Evolutionary conservation across 139 green algal genomes (phyloP).

Genomic region (Chlamydomonas sphaeroides): DNA sequence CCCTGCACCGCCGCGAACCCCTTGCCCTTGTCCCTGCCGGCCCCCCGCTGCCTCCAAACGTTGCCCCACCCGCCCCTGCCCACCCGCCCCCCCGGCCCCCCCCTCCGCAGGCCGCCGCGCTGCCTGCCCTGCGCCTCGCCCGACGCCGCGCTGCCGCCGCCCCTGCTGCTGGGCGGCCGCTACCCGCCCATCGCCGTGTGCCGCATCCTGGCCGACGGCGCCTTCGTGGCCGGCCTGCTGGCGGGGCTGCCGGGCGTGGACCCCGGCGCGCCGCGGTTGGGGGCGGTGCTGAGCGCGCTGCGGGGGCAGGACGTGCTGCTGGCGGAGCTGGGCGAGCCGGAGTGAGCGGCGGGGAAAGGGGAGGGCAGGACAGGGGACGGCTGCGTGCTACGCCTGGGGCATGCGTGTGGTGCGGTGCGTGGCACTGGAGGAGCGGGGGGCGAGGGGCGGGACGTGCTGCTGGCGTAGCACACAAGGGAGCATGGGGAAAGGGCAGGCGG

Average conservation of each 20-base stretch:
- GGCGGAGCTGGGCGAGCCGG: background rate
- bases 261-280: background rate
- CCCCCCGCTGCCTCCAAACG: no score
- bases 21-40: no score
- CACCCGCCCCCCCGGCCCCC: background rate
- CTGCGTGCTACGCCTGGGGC: no score
- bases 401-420: no score
- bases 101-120: background rate
- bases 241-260: slow-evolving; percentile 27
- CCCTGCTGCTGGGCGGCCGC: slow-evolving; percentile 35
- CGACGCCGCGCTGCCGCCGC: background rate
- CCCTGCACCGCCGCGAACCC: no score
- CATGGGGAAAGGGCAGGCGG: no score
- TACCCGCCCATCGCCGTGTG: slow-evolving; percentile 24
- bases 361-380: no score
- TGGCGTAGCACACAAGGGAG: no score
- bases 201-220: slow-evolving; percentile 1
- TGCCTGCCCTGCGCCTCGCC: background rate
- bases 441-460: no score
- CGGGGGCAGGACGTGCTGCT: slow-evolving; percentile 12
- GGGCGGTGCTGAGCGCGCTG: slow-evolving; percentile 38
- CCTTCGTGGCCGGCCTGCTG: slow-evolving; percentile 29
- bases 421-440: no score
- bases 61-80: background rate
- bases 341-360: no score